These are phyloP conservation scores for Neonectria coccinea DNA, from an alignment of 2,329 filamentous ascomycete genomes.

Conservation along the genomic window DNA sequence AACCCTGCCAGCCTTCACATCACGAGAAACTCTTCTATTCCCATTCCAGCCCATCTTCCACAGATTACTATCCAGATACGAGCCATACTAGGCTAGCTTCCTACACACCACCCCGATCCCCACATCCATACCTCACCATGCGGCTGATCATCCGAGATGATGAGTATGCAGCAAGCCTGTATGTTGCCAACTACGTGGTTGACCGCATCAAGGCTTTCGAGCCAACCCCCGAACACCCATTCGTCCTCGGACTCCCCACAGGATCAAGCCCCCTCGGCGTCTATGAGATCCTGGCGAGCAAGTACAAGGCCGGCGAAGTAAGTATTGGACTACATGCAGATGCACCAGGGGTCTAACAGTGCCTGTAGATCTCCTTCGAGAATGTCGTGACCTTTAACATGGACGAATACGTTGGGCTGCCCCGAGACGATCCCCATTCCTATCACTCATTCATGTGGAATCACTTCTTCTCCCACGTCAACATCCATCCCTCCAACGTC, in stretches of 20 bases:
- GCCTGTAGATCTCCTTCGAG: slow-evolving; percentile 78
- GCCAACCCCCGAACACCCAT: slow-evolving; percentile 78
- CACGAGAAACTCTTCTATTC: slow-evolving; percentile 7
- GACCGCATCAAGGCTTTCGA: slow-evolving; percentile 83
- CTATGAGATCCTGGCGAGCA: slow-evolving; percentile 80
- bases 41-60: slow-evolving; percentile 4
- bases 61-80: slow-evolving; percentile 12
- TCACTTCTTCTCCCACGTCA: slow-evolving; percentile 88
- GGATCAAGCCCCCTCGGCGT: slow-evolving; percentile 84
- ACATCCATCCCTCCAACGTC: slow-evolving; percentile 84
- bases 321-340: slow-evolving; percentile 37
- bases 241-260: slow-evolving; percentile 86
- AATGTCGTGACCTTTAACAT: slow-evolving; percentile 95
- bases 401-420: slow-evolving; percentile 90
- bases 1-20: slow-evolving; percentile 12
- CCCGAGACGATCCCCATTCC: slow-evolving; percentile 84
- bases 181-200: slow-evolving; percentile 86
- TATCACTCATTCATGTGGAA: slow-evolving; percentile 97
- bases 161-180: slow-evolving; percentile 74
- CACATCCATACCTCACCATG: slow-evolving; percentile 62
- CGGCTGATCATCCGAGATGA: slow-evolving; percentile 86
- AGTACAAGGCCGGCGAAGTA: slow-evolving; percentile 74
- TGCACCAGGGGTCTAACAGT: slow-evolving; percentile 11
- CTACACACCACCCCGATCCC: slow-evolving; percentile 20
- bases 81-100: slow-evolving; percentile 14